Evolutionary conservation across 208 protist genomes (phyloP).

Genomic region (Crithidia bombi): DNA sequence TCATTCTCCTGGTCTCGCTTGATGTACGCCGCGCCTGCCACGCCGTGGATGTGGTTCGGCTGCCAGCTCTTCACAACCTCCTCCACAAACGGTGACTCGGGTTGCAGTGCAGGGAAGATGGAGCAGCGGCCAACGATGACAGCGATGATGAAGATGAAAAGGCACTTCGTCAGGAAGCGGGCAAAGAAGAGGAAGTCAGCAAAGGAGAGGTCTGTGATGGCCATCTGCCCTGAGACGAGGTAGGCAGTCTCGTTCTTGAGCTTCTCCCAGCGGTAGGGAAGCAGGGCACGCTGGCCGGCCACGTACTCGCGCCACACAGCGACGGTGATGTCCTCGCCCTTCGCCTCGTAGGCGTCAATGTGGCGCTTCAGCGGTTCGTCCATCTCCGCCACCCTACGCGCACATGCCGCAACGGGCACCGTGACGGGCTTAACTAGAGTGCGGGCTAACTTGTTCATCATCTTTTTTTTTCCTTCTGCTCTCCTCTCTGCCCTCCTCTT

Average conservation of each 20-base stretch:
- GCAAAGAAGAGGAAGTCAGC: constrained; percentile 54
- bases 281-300: constrained; percentile 51
- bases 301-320: constrained; percentile 79
- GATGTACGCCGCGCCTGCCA: constrained; percentile 27
- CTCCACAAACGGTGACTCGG: constrained; percentile 66
- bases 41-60: constrained; percentile 32
- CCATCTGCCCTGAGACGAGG: constrained; percentile 45
- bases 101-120: constrained; percentile 70
- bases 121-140: constrained; percentile 63
- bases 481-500: constrained; percentile 4
- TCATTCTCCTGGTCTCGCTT: neutral
- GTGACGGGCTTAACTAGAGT: constrained; percentile 55
- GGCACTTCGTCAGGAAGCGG: constrained; percentile 64
- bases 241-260: constrained; percentile 44
- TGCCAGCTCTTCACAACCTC: constrained; percentile 72
- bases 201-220: constrained; percentile 39
- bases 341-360: constrained; percentile 60
- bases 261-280: constrained; percentile 62
- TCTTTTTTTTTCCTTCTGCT: constrained; percentile 19
- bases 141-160: constrained; percentile 71
- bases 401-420: constrained; percentile 50
- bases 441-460: constrained; percentile 43
- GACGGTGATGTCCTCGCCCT: constrained; percentile 65
- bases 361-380: constrained; percentile 75
- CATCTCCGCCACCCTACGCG: constrained; percentile 51